Evolutionary conservation across 73 alveolate genomes (phyloP).

Genomic region (Durusdinium trenchii): DNA sequence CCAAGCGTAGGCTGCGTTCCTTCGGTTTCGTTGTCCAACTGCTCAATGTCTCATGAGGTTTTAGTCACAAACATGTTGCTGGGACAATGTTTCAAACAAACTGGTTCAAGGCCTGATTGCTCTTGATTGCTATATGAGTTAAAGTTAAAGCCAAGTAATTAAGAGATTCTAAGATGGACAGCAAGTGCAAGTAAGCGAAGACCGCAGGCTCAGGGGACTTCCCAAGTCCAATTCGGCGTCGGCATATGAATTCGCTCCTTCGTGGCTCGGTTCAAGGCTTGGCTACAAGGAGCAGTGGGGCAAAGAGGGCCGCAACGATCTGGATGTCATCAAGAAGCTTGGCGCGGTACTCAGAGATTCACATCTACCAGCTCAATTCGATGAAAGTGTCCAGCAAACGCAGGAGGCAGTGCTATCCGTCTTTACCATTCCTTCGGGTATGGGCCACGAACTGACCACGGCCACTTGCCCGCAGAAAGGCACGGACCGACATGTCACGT

Average conservation of each 20-base stretch:
- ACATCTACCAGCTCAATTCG: background rate
- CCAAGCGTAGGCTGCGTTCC: too few relatives aligned
- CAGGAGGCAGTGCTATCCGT: conserved; percentile 80
- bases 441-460: conserved; percentile 52
- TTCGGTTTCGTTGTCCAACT: too few relatives aligned
- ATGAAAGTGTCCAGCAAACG: background rate
- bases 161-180: too few relatives aligned
- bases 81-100: too few relatives aligned
- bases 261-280: background rate
- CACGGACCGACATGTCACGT: too few relatives aligned
- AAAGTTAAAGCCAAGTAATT: too few relatives aligned
- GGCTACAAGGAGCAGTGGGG: conserved; percentile 84
- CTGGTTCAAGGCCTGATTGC: too few relatives aligned
- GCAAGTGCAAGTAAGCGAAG: background rate
- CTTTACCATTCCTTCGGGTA: conserved; percentile 65
- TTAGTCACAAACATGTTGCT: too few relatives aligned
- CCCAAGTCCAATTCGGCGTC: too few relatives aligned
- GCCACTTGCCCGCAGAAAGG: background rate
- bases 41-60: too few relatives aligned
- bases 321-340: conserved; percentile 39
- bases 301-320: conserved; percentile 53
- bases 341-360: conserved; percentile 16
- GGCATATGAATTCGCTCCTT: background rate
- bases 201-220: too few relatives aligned
- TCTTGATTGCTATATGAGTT: too few relatives aligned